Base-by-base conservation (phyloP, 139 green algal genomes). In the Auxenochlorella pyrenoidosa region DNA sequence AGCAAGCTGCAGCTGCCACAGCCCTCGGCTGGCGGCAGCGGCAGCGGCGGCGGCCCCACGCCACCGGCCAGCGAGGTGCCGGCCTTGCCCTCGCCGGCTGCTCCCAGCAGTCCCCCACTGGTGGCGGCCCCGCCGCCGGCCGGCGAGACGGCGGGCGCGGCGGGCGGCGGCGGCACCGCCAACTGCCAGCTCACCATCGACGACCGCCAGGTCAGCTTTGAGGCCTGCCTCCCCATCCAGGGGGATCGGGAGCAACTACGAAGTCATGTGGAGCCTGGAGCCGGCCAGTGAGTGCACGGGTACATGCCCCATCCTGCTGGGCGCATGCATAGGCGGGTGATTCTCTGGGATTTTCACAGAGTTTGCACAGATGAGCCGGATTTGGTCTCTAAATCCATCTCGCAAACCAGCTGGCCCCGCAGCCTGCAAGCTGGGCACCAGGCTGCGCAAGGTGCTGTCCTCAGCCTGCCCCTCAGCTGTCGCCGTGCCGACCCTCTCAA, bases 231-330 rank as follows among this genome's bases (percentile, higher is more conserved):
- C 8, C 32, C 60, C 59, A 19, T 88, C 6, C 8, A 36, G 0
- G 30, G n/a, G 40, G 40, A 54, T 88, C 1, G 73, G 73, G 59
- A 83, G 5, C 36, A n/a, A 77, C 58, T 68, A 38, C 15, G 30
- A 54, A 10, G 73, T 88, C n/a, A 59, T 84, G 44, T 88, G 84
- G 84, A 47, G 59, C 38, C 80, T 85, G 80, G 63, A 44, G 40
- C 60, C 60, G 10, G 26, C 66, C 0, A 66, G 75, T 81, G 75
- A 81, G 75, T 24, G 6, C 10, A 34, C 19, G 0, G 18, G 1
- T 30, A 36, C 32, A 30, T 68, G 10, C 4, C n/a, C 16, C 16
- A 12, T 30, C 19, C 24, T 68, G 24, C 21, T 28, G 5, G 24
- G 59, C 24, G 59, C 8, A 6, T 8, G 59, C 16, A 6, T 68